Base-by-base conservation (phyloP, 768 basidiomycete species). In the Mrakia gelida region DNA sequence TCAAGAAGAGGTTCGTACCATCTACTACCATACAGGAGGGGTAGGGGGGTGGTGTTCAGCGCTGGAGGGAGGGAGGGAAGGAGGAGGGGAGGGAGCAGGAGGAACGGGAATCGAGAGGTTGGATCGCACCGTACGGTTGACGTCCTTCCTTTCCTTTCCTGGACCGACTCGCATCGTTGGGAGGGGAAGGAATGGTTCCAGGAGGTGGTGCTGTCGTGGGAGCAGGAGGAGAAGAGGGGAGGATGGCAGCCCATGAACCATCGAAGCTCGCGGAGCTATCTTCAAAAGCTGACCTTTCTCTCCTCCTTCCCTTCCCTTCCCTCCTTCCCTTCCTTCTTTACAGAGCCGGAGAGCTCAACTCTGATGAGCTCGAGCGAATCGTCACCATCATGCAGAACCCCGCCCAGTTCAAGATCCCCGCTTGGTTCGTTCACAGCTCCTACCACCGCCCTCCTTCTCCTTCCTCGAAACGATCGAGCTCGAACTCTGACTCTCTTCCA, bases 331-430 rank as follows among this genome's bases (percentile, higher is more conserved):
- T 56, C 43, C 43, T 21, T 21, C 49, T 3, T 7, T 67, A 74
- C 84, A 99, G 97, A 73, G 97, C 97, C 82, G 97, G 97, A 81
- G 97, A 99, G 82, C 92, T 99, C 84, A 98, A 99, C 90, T 95
- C 97, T 62, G 97, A 99, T 84, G 97, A 99, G 86, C 91, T 99
- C 75, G 97, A 99, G 87, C 94, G 97, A 77, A 89, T 99, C 81
- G 97, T 99, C 81, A 98, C 93, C 78, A 98, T 99, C 86, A 96
- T 99, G 85, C 97, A 98, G 88, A 98, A 95, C 87, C 97, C 97
- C 43, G 92, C 92, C 10, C 96, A 98, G 86, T 99, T 96, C 91
- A 99, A 99, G 89, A 77, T 77, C 62, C 76, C 75, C 45, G 65
- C 75, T 54, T 76, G 75, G 74, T 75, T 65, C 74, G 74, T 73